These are phyloP conservation scores for Elsinoe perseae DNA, from an alignment of 2,329 filamentous ascomycete species.

Conservation along the genomic window DNA sequence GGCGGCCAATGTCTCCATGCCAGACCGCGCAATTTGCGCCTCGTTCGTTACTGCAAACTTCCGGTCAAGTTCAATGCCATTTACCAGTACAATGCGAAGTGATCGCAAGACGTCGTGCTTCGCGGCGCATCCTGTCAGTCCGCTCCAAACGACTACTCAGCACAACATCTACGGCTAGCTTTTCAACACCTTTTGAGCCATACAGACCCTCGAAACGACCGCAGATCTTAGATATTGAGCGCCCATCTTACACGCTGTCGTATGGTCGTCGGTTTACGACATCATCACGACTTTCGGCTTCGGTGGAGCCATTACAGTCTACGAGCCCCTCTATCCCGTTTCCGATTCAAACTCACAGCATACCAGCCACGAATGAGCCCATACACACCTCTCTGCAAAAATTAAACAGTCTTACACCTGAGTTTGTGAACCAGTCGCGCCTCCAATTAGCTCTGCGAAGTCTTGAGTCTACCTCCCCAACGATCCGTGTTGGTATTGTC, in stretches of 20 bases:
- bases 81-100: background rate
- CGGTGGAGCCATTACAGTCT: background rate
- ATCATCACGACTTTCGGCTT: background rate
- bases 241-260: background rate
- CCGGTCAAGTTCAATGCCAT: too few relatives aligned
- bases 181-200: background rate
- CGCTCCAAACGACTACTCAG: background rate
- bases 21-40: too few relatives aligned
- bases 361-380: slow-evolving; percentile 47
- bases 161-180: background rate
- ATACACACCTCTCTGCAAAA: slow-evolving; percentile 53
- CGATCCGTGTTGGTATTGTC: slow-evolving; percentile 49
- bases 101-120: background rate
- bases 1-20: too few relatives aligned
- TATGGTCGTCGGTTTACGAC: background rate
- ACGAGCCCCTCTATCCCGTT: slow-evolving; percentile 19
- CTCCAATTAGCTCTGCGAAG: slow-evolving; percentile 64
- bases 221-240: background rate
- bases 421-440: slow-evolving; percentile 59
- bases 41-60: too few relatives aligned
- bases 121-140: background rate
- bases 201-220: background rate
- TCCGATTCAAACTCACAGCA: slow-evolving; percentile 29
- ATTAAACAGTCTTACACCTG: slow-evolving; percentile 54
- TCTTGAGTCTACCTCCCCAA: slow-evolving; percentile 46